Evolutionary conservation across 2,329 filamentous ascomycete species (phyloP).

Genomic region (Cryphonectria japonica): DNA sequence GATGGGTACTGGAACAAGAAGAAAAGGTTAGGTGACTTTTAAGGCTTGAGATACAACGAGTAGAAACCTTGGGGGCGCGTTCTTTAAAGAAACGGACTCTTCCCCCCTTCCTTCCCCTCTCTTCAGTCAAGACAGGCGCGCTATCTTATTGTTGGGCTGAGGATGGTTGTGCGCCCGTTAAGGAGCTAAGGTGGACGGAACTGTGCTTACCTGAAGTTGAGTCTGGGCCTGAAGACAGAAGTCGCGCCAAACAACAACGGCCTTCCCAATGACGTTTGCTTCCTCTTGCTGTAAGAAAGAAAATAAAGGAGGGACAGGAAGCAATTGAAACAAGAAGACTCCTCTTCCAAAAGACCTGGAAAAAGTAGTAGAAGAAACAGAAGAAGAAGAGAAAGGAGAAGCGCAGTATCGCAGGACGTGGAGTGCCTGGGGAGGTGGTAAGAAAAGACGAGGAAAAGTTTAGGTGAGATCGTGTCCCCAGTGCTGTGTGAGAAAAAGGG

Average conservation of each 20-base stretch:
- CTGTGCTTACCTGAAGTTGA: conserved; percentile 10
- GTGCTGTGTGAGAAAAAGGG: conserved; percentile 8
- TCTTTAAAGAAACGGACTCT: not conserved
- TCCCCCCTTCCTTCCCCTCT: not conserved
- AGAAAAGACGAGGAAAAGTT: not conserved
- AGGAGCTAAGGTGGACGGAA: not conserved
- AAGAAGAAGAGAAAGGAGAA: not conserved
- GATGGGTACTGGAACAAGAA: not conserved
- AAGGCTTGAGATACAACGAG: not conserved
- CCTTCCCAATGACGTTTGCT: not conserved
- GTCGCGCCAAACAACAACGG: conserved; percentile 2
- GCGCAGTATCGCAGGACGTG: not conserved
- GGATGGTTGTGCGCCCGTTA: not conserved
- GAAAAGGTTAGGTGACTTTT: not conserved
- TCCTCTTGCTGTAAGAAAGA: not conserved
- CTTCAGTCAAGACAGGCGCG: not conserved
- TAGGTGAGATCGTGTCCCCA: not conserved
- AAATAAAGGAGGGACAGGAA: conserved; percentile 17
- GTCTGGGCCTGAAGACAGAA: not conserved
- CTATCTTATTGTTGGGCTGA: not conserved
- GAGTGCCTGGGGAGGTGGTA: not conserved
- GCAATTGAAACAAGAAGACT: not conserved
- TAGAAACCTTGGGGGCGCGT: not conserved
- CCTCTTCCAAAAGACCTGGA: conserved; percentile 1
- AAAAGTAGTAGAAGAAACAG: not conserved